Percentiles rank a stretch among this genome's conserved stretches.
phyloP scores from a whole-genome alignment of 345 rosid genomes.

The Heritiera littoralis region DNA sequence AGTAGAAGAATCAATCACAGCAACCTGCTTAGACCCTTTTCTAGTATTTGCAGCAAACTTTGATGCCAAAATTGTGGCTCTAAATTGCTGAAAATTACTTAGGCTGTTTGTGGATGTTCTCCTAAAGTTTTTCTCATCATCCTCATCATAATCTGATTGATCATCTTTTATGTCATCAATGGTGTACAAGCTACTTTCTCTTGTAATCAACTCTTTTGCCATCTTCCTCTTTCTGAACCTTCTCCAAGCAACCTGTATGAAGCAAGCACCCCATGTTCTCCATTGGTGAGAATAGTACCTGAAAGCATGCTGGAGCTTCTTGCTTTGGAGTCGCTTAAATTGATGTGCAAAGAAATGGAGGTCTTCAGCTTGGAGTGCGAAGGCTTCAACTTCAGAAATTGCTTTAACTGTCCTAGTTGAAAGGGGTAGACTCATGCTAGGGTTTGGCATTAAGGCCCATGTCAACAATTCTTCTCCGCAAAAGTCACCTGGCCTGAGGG shows the following conservation, averaged over 20 bases:
- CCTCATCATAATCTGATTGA: constrained; percentile 6
- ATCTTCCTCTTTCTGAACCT: constrained; percentile 58
- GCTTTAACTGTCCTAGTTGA: constrained; percentile 81
- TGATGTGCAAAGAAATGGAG: constrained; percentile 82
- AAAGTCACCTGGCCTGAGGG: constrained; percentile 85
- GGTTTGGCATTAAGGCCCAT: constrained; percentile 90
- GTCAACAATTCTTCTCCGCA: constrained; percentile 91
- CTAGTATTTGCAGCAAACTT: constrained; percentile 68
- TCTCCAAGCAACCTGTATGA: constrained; percentile 86
- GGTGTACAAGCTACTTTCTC: constrained; percentile 42
- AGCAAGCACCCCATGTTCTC: constrained; percentile 92
- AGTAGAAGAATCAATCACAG: constrained; percentile 42
- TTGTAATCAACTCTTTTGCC: constrained; percentile 55
- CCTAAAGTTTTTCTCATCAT: constrained; percentile 21
- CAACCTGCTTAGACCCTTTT: constrained; percentile 42
- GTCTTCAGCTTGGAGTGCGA: constrained; percentile 81
- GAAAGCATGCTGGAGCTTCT: constrained; percentile 85
- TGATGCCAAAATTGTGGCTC: constrained; percentile 66
- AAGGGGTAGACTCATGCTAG: constrained; percentile 58
- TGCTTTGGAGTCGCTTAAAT: constrained; percentile 93
- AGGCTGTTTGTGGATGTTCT: constrained; percentile 21
- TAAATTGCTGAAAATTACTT: constrained; percentile 42
- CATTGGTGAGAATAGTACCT: constrained; percentile 96
- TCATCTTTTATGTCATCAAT: constrained; percentile 26
- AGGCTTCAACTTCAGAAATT: constrained; percentile 83